Percentiles rank a stretch among this genome's conserved stretches.
Evolutionary conservation across 805 yeast genomes (phyloP).

Genomic region (Cyberlindnera mississippiensis): DNA sequence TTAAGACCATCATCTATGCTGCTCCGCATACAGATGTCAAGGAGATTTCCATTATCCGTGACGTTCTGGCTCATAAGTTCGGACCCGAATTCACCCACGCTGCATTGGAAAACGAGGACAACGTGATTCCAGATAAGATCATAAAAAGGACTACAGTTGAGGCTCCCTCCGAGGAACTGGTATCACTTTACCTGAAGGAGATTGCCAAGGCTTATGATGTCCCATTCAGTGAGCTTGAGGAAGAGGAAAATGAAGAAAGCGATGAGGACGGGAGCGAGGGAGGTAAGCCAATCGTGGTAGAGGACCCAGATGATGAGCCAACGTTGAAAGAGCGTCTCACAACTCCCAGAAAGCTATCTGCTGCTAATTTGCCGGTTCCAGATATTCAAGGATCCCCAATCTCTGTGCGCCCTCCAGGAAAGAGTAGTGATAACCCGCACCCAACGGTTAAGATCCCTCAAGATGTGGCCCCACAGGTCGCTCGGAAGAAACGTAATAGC

Average conservation of each 20-base stretch:
- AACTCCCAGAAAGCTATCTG: slow-evolving; percentile 24
- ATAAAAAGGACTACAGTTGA: slow-evolving; percentile 56
- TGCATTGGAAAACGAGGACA: slow-evolving; percentile 48
- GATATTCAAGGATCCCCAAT: slow-evolving; percentile 34
- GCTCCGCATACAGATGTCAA: slow-evolving; percentile 73
- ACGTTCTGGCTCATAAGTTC: slow-evolving; percentile 55
- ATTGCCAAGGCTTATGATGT: slow-evolving; percentile 78
- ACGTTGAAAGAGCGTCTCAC: slow-evolving; percentile 17
- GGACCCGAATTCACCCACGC: slow-evolving; percentile 56
- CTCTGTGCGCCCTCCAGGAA: slow-evolving; percentile 39
- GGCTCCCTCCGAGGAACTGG: slow-evolving; percentile 65
- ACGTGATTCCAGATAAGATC: slow-evolving; percentile 65
- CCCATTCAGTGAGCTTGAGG: slow-evolving; percentile 57
- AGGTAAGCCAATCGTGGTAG: slow-evolving; percentile 34
- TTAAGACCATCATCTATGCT: slow-evolving; percentile 61
- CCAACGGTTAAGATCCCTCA: slow-evolving; percentile 38
- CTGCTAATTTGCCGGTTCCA: slow-evolving; percentile 19
- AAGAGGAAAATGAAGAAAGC: slow-evolving; percentile 19
- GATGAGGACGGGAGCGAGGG: slow-evolving; percentile 31
- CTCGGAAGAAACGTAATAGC: slow-evolving; percentile 25
- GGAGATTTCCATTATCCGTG: slow-evolving; percentile 60
- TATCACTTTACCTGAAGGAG: slow-evolving; percentile 66
- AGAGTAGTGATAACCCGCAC: slow-evolving; percentile 37
- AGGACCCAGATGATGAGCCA: slow-evolving; percentile 30
- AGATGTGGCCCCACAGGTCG: slow-evolving; percentile 36